Percentiles rank a stretch among this genome's conserved stretches.
phyloP scores from a whole-genome alignment of 2,329 filamentous ascomycete species.

The Epichloe baconii region DNA sequence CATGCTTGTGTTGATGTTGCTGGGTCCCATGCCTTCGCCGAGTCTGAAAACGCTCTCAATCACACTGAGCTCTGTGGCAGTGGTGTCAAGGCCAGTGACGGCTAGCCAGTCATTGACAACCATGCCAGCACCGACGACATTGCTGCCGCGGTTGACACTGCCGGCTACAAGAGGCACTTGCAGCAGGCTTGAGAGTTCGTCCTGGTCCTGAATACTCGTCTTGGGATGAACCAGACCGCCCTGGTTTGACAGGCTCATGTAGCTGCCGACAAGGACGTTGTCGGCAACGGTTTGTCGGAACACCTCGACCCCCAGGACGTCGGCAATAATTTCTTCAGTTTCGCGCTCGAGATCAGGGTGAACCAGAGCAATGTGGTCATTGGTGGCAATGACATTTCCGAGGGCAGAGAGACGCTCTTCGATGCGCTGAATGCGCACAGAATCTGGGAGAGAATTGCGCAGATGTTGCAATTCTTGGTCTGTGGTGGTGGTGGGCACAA shows the following conservation, averaged over 20 bases:
- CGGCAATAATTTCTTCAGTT: slow-evolving; percentile 96
- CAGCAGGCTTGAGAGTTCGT: slow-evolving; percentile 83
- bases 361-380: slow-evolving; percentile 92
- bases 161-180: slow-evolving; percentile 94
- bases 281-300: slow-evolving; percentile 93
- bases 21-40: slow-evolving; percentile 71
- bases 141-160: slow-evolving; percentile 80
- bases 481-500: slow-evolving; percentile 90
- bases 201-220: slow-evolving; percentile 93
- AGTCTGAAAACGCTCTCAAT: slow-evolving; percentile 93
- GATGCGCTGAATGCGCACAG: slow-evolving; percentile 89
- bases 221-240: slow-evolving; percentile 96
- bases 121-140: slow-evolving; percentile 72
- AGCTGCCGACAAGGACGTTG: slow-evolving; percentile 90
- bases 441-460: slow-evolving; percentile 84
- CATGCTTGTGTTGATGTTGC: slow-evolving; percentile 67
- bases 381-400: slow-evolving; percentile 91
- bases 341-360: slow-evolving; percentile 95
- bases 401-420: slow-evolving; percentile 93
- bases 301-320: slow-evolving; percentile 79
- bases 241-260: slow-evolving; percentile 94
- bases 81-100: slow-evolving; percentile 85
- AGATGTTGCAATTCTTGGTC: slow-evolving; percentile 98
- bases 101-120: slow-evolving; percentile 77
- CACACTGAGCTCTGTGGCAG: slow-evolving; percentile 93